Evolutionary conservation across 75 land plant genomes (phyloP).

Genomic region (Azolla pinnata): DNA sequence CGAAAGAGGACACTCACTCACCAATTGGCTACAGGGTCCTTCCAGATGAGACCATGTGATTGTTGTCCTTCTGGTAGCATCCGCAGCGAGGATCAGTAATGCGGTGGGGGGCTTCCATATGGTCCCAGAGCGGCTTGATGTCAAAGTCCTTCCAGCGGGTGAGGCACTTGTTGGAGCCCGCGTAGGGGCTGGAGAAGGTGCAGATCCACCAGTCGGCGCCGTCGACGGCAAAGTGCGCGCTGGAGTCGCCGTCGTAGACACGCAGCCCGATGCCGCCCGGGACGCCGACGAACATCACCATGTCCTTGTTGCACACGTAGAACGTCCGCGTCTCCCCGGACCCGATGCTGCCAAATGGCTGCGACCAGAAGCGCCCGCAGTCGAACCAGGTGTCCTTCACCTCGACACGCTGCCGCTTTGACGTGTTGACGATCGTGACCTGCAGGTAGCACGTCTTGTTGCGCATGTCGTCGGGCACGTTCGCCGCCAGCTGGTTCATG

Average conservation of each 20-base stretch:
- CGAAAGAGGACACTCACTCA: not conserved
- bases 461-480: no score
- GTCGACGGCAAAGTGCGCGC: not conserved
- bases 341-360: not conserved
- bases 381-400: not conserved
- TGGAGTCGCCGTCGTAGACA: not conserved
- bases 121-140: not conserved
- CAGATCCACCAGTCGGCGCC: not conserved
- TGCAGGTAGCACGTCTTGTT: not conserved
- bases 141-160: not conserved
- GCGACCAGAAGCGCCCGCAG: not conserved
- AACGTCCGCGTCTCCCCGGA: not conserved
- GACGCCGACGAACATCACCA: not conserved
- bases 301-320: not conserved
- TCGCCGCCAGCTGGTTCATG: no score
- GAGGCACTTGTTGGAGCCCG: not conserved
- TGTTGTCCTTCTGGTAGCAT: not conserved
- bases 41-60: not conserved
- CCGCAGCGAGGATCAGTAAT: not conserved
- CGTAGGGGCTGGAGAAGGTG: not conserved
- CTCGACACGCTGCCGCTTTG: not conserved
- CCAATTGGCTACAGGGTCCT: not conserved
- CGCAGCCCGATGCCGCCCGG: not conserved
- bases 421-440: not conserved
- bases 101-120: not conserved